These are phyloP conservation scores for Panaeolus papilionaceus DNA, from an alignment of 768 basidiomycete species.

Conservation along the genomic window DNA sequence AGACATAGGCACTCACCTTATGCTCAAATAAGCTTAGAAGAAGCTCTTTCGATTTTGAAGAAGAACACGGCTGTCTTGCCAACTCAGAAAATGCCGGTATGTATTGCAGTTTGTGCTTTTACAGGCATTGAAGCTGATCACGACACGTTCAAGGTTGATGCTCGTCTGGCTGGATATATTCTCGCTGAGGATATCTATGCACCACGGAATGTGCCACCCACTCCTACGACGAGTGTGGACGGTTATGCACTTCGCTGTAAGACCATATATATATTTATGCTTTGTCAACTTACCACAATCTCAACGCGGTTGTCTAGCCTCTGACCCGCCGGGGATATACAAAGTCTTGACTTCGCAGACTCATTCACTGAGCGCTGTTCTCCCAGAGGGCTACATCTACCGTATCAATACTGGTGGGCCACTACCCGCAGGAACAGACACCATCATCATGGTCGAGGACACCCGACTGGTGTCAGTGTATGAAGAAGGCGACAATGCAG, in stretches of 20 bases:
- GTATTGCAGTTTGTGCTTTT: constrained; percentile 20
- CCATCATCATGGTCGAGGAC: constrained; percentile 94
- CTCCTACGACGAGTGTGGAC: constrained; percentile 82
- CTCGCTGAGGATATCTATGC: constrained; percentile 80
- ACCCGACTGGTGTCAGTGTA: constrained; percentile 71
- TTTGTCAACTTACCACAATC: not conserved
- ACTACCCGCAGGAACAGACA: constrained; percentile 74
- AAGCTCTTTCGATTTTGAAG: constrained; percentile 66
- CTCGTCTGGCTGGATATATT: constrained; percentile 66
- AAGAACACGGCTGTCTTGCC: constrained; percentile 46
- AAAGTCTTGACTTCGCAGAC: constrained; percentile 66
- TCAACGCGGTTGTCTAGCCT: constrained; percentile 45
- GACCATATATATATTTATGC: constrained; percentile 23
- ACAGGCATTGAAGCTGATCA: not conserved
- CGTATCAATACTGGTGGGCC: constrained; percentile 90
- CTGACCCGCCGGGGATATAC: constrained; percentile 69
- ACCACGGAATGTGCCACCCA: constrained; percentile 64
- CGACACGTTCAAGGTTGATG: constrained; percentile 54
- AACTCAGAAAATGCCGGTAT: constrained; percentile 48
- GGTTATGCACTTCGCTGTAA: constrained; percentile 84
- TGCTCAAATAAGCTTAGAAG: constrained; percentile 67
- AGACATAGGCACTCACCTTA: constrained; percentile 83
- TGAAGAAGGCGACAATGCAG: constrained; percentile 38
- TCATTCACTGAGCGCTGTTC: constrained; percentile 50
- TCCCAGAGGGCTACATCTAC: constrained; percentile 61